Percentiles rank a stretch among this genome's conserved stretches.
Evolutionary conservation across 495 filamentous ascomycete species (phyloP).

Genomic region (Haplographium delicatum): DNA sequence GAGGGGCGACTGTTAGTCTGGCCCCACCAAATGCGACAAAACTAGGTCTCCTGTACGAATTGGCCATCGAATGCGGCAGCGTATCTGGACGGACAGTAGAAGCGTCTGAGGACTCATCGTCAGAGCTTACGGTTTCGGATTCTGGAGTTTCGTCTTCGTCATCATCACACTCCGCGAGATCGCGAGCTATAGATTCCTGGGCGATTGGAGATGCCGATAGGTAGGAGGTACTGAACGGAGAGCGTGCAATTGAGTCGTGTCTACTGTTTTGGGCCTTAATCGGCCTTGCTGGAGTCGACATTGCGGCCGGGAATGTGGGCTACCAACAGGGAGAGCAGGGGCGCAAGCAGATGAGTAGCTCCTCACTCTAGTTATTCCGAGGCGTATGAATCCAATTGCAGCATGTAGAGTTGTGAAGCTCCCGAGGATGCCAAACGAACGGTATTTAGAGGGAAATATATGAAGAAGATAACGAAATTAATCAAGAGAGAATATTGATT

Average conservation of each 20-base stretch:
- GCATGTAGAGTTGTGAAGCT: too few relatives aligned
- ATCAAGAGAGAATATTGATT: too few relatives aligned
- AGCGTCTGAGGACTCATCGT: constrained; percentile 34
- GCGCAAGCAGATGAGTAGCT: too few relatives aligned
- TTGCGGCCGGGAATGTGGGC: too few relatives aligned
- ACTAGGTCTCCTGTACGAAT: constrained; percentile 63
- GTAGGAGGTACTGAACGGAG: constrained; percentile 37
- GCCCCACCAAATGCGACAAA: constrained; percentile 58
- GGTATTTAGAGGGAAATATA: too few relatives aligned
- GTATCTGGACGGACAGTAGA: constrained; percentile 42
- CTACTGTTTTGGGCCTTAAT: constrained; percentile 10
- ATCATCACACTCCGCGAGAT: constrained; percentile 38
- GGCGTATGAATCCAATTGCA: too few relatives aligned
- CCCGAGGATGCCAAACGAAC: too few relatives aligned
- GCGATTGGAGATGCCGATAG: constrained; percentile 59
- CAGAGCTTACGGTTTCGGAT: constrained; percentile 18
- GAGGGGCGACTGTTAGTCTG: constrained; percentile 36
- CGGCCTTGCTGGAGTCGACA: constrained; percentile 17
- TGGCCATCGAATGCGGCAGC: constrained; percentile 51
- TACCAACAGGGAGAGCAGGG: too few relatives aligned
- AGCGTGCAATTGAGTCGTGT: constrained; percentile 19
- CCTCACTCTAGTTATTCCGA: too few relatives aligned
- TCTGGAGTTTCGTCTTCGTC: constrained; percentile 39
- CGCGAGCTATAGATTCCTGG: constrained; percentile 62
- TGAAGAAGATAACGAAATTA: too few relatives aligned